Conservation (phyloP, 2,329 filamentous ascomycete genomes). For the Scedosporium boydii region DNA sequence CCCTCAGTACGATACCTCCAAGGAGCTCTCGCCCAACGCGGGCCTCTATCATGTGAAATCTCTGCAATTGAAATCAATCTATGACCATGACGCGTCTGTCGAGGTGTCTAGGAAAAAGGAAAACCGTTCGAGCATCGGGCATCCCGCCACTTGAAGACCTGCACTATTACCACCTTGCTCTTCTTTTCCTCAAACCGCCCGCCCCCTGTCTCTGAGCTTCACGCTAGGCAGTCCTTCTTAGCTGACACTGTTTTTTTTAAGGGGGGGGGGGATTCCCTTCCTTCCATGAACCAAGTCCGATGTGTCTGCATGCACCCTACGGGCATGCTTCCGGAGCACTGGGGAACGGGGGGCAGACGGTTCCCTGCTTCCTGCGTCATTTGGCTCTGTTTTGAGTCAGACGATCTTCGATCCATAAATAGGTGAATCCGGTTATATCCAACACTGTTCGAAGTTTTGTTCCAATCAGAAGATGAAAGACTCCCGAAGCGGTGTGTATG, state of each 20-base stretch:
- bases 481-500: slow-evolving; percentile 2
- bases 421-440: not conserved
- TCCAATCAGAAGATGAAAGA: not conserved
- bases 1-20: not conserved
- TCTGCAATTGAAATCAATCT: not conserved
- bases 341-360: not conserved
- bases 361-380: not conserved
- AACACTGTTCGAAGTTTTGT: not conserved
- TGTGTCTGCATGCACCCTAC: not conserved
- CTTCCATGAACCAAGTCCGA: not conserved
- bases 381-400: slow-evolving; percentile 2
- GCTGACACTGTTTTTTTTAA: not conserved
- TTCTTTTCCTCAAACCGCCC: no score
- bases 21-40: not conserved
- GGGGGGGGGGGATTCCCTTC: not conserved
- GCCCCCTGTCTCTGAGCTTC: not conserved
- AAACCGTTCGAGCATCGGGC: no score
- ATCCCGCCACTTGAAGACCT: no score
- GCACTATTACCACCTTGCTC: no score
- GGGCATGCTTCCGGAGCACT: not conserved
- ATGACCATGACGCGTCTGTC: not conserved
- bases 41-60: not conserved
- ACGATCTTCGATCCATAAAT: slow-evolving; percentile 1
- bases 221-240: not conserved
- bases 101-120: no score